Evolutionary conservation across 768 basidiomycete genomes (phyloP).

Genomic region (Leccinum arenicola): DNA sequence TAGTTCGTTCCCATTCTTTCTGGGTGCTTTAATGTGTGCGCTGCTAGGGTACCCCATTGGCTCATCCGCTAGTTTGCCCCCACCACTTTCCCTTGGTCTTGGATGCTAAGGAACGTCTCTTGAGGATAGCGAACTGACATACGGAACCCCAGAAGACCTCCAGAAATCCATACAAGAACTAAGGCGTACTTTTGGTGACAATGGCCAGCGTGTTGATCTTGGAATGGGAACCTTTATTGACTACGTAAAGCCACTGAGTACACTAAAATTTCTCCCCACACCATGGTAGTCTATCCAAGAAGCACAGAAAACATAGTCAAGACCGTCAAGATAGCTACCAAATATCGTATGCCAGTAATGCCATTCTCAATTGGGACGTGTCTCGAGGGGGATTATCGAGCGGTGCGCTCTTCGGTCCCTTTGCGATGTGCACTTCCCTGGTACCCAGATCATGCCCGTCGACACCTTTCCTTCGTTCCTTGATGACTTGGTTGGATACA

Average conservation of each 20-base stretch:
- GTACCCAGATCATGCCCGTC: not conserved
- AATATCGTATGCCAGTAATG: slow-evolving; percentile 72
- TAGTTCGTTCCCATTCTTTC: slow-evolving; percentile 4
- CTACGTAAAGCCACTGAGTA: not conserved
- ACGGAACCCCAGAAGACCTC: too few species aligned
- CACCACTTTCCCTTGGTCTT: too few species aligned
- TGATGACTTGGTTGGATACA: not conserved
- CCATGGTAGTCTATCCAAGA: slow-evolving; percentile 61
- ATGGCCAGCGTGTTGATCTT: not conserved
- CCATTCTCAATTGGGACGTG: slow-evolving; percentile 82
- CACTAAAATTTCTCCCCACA: slow-evolving; percentile 43
- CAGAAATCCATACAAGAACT: too few species aligned
- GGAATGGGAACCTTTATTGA: not conserved
- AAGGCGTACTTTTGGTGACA: not conserved
- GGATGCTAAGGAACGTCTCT: too few species aligned
- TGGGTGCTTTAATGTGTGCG: slow-evolving; percentile 13
- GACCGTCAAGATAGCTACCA: slow-evolving; percentile 71
- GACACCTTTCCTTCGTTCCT: not conserved
- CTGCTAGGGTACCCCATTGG: slow-evolving; percentile 17
- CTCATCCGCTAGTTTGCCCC: too few species aligned
- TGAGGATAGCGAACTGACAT: too few species aligned
- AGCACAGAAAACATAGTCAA: slow-evolving; percentile 80
- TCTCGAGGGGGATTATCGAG: slow-evolving; percentile 73
- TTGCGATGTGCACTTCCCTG: not conserved
- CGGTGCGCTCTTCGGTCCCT: slow-evolving; percentile 43